Base-by-base conservation (phyloP, 2,329 filamentous ascomycete genomes). In the Pseudogymnoascus verrucosus region DNA sequence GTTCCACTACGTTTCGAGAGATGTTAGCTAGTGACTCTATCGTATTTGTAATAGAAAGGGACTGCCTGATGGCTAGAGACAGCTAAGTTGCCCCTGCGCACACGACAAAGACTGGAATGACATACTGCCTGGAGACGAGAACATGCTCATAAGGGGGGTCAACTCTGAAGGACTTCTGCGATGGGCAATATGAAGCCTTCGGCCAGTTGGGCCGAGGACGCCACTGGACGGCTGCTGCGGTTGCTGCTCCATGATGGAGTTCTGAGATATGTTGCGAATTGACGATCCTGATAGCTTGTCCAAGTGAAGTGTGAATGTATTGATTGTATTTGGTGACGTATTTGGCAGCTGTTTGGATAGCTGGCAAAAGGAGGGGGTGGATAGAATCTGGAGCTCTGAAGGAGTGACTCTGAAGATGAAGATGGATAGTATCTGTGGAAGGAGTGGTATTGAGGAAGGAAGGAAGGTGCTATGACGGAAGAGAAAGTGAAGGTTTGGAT, bases 81-180 rank as follows among this genome's bases (percentile, higher is more conserved):
- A 34, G 61, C 19, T 14, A 28, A 19, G 54, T 28, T 42, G 57
- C 57, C 47, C 47, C n/a, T 54, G 47, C 47, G 47, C 47, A 31
- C 47, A 54, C 47, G 47, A 51, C 44, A 62, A 61, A 64, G 57
- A 67, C 26, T 36, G 61, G 65, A 63, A 67, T 65, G 63, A 83
- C 85, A 83, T 80, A 88, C 85, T 87, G 77, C 80, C 81, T 69
- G 83, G 82, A 68, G 66, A 69, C 26, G 68, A 71, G 77, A 84
- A 91, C 91, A 86, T 91, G 91, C 92, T 96, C 90, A 98, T 96
- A 78, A 98, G 81, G 68, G 93, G 95, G 65, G 93, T 98, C 78
- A 98, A 83, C 83, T 98, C 95, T 70, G 95, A 98, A 69, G 93
- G 95, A 80, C 92, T 97, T 78, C 93, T 89, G 75, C 93, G 89